Evolutionary conservation across 2,329 filamentous ascomycete species (phyloP), one percentile per base, ranked within the genome.

Genomic region (Celoporthe dispersa): DNA sequence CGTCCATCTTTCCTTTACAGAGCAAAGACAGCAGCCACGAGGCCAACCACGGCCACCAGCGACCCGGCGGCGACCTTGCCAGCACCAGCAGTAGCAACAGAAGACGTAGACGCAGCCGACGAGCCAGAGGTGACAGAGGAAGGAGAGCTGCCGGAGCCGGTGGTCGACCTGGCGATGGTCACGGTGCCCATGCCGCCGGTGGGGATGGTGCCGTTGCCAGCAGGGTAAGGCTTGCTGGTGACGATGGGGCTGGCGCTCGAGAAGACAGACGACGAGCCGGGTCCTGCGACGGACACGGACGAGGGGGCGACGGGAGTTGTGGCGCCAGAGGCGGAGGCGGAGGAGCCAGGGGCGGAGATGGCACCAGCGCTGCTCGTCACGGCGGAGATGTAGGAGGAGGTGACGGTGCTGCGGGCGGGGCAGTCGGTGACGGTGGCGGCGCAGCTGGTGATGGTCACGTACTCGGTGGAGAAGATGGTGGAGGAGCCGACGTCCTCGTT

Each of bases 371-470:
- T 53, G 37, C 65, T 64, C 87, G 86, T 90, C 85, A 90, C 82
- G 81, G 88, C 90, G 75, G 86, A 80, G 77, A 78, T 73, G 72
- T 75, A 75, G 67, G 75, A 71, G 60, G 78, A 72, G 33, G 79
- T 61, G 57, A 75, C 73, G 72, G 77, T 79, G 72, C 75, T 74
- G 68, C 67, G 68, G 73, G 78, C 80, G 55, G 81, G 80, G 80
- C 86, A 88, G 84, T 87, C 76, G 78, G 85, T 84, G 75, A 86
- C 84, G 69, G 81, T 81, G 28, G 85, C 80, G 71, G 78, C 84
- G 81, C 88, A 90, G 67, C 85, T 88, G 79, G 86, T 90, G 84
- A 89, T 82, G 81, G 88, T 90, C 74, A 87, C 81, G 78, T 85
- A 83, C 77, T 88, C 83, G 74, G 86, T 88, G 77, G 82, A 81